Evolutionary conservation across 164 flowering plant species (phyloP).

Genomic region (Protea cynaroides): DNA sequence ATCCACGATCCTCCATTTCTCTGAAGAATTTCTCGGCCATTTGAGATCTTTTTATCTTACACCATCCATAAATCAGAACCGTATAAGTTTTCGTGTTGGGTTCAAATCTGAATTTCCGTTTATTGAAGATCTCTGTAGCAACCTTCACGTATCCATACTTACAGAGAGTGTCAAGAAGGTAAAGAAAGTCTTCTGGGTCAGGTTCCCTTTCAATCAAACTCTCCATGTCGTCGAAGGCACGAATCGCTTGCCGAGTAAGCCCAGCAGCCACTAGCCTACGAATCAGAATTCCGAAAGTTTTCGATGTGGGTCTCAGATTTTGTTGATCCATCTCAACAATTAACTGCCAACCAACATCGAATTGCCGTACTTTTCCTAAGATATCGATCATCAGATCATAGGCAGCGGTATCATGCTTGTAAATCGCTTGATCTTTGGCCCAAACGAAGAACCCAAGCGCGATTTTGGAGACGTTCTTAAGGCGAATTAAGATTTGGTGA

Average conservation of each 20-base stretch:
- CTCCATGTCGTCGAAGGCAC: constrained; percentile 78
- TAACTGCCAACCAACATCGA: constrained; percentile 87
- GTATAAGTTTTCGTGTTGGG: constrained; percentile 55
- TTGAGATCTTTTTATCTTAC: constrained; percentile 46
- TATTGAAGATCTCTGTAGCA: constrained; percentile 73
- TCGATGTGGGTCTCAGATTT: constrained; percentile 21
- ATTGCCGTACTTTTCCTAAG: constrained; percentile 68
- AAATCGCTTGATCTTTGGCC: constrained; percentile 34
- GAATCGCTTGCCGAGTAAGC: constrained; percentile 70
- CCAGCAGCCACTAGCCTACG: constrained; percentile 75
- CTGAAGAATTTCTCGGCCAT: constrained; percentile 66
- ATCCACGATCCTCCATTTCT: constrained; percentile 68
- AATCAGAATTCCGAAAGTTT: constrained; percentile 54
- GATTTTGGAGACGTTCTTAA: constrained; percentile 54
- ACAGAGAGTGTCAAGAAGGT: constrained; percentile 71
- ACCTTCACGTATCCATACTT: constrained; percentile 75
- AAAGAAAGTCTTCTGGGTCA: constrained; percentile 28
- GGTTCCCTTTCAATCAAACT: constrained; percentile 29
- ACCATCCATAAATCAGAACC: constrained; percentile 87
- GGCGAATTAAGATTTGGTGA: constrained; percentile 75
- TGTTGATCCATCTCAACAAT: constrained; percentile 58
- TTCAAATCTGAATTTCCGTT: constrained; percentile 29
- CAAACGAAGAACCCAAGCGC: constrained; percentile 72
- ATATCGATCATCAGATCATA: constrained; percentile 67
- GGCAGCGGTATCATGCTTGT: constrained; percentile 30